Base-by-base conservation (phyloP, 768 basidiomycete species). In the Agrocybe praecox region DNA sequence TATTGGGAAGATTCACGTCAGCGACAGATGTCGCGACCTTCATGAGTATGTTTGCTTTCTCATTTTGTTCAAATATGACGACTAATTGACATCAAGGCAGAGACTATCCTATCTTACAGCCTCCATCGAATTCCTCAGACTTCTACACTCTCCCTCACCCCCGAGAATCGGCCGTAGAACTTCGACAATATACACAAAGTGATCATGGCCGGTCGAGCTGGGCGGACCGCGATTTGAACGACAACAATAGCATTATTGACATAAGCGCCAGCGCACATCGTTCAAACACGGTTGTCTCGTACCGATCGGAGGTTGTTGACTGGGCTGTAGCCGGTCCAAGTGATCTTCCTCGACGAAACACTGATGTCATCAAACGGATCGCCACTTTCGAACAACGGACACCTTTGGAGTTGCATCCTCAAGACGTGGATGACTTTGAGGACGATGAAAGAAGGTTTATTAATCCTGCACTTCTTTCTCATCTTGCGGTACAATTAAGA, bases 401-500 rank as follows among this genome's bases (percentile, higher is more conserved):
- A 4, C 77, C 75, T 11, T 65, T 80, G 50, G 76, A 75, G 44
- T 60, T 78, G 33, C 78, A 81, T 48, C 79, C 73, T 22, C 76
- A 79, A 11, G 77, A 74, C 19, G 79, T 78, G 6, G 79, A 78
- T 5, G 81, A 81, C 22, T 81, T 76, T 64, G 88, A 91, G 48
- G 85, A 86, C 14, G 84, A 89, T 53, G 85, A 85, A 50, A 81
- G 81, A 60, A 81, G 87, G n/a, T 97, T 94, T 67, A 87, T 98
- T 71, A 93, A 96, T 67, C 89, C 92, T 45, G 84, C 91, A 10
- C 75, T 97, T 45, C 79, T 98, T 46, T 90, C 88, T 21, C 90
- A 98, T 70, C 81, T 97, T 40, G 94, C 94, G 5, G 89, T 96
- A 2, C 87, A 90, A 64, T 71, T 98, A 52, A 83, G 89, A 45